Base-by-base conservation (phyloP, 768 basidiomycete species). In the Amanita molliuscula region DNA sequence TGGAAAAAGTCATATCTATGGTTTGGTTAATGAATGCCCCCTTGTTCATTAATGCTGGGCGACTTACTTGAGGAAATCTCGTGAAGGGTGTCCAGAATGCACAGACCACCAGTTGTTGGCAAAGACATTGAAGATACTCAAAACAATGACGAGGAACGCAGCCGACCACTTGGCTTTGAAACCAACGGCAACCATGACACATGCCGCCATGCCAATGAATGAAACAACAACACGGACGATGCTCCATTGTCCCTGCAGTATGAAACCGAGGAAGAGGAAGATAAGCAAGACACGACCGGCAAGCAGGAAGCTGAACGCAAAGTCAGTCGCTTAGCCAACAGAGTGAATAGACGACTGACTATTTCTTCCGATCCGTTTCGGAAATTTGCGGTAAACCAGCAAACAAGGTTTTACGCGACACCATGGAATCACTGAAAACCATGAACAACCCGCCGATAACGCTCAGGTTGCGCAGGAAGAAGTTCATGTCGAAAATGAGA, bases 91-190 rank as follows among this genome's bases (percentile, higher is more conserved):
- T 38, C 83, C 80, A 40, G 83, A 78, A 65, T 92, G 84, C 20
- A 98, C 83, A 57, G 78, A 83, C 95, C 95, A 99, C 88, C 89
- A 99, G 69, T 97, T 96, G 76, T 99, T 99, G 67, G 88, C 89
- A 59, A 95, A 89, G 29, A 95, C 92, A 64, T 99, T 99, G 83
- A 98, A 97, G 59, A 90, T 66, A 62, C 88, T 90, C 60, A 99
- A 68, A 3, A 93, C 76, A 55, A 96, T 67, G 53, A 97, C 94
- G 53, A 99, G 79, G 81, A 98, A 98, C 10, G 83, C 80, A 2
- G 95, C 95, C 11, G 90, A 92, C 90, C 93, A 96, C 70, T 97
- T 98, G 59, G 96, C 95, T 71, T 98, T 98, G 82, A 97, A 98
- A 40, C 96, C 96, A 54, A 98, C 77, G 8, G 94, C 96, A 43